Base-by-base conservation (phyloP, 106 monocot genomes). In the Dendrobium officinale region DNA sequence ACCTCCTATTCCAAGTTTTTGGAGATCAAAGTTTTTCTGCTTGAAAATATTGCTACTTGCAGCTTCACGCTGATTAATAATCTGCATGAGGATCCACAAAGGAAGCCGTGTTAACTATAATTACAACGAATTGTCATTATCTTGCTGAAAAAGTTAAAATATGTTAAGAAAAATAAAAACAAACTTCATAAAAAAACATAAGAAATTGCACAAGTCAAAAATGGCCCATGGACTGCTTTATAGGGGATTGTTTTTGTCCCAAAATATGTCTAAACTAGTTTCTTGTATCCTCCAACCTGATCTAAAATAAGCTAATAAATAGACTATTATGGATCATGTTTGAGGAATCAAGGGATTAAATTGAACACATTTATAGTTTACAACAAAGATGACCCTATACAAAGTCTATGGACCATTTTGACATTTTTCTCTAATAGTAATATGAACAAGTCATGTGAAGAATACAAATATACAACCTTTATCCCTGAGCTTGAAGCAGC, bases 1-100 rank as follows among this genome's bases (percentile, higher is more conserved):
- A 61, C 98, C 98, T 86, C 98, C 98, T 78, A 98, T 92, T 29
- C 98, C 98, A 80, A 98, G 75, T 78, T 94, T 94, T 80, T 92
- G 84, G 80, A 98, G 91, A 85, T 98, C 91, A 88, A 98, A 94
- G 55, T 98, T 91, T 81, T 98, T 98, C 10, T 98, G 91, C 58
- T 81, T 89, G 79, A 98, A 98, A 79, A 98, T 82, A 75, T 92
- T 98, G 88, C 90, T 98, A 80, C 94, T 98, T 37, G 73, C 42
- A 73, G 73, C 73, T 73, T 73, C 73, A 73, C 41, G 37, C 24
- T 73, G 73, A 73, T 73, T 67, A 67, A 67, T 67, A 27, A 56
- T 56, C 56, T 56, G 79, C 81, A 93, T 43, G 48, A 73, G 43
- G n/a, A 61, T 78, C 22, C 42, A 84, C 1, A 31, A 31, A 31